Base-by-base conservation (phyloP, 495 filamentous ascomycete species). In the Podospora didyma region DNA sequence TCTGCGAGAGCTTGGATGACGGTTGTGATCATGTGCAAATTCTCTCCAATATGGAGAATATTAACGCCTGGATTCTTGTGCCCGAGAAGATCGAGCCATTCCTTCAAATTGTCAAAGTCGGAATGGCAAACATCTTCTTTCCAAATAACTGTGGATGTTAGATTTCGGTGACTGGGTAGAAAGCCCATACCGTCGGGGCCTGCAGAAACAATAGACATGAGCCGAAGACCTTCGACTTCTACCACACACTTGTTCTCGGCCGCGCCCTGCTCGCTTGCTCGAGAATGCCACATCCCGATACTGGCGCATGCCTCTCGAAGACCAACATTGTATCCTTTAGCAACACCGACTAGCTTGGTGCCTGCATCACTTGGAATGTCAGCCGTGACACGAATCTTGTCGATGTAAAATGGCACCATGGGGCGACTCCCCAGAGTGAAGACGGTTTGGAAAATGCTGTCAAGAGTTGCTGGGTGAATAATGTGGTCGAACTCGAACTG, bases 141-240 rank as follows among this genome's bases (percentile, higher is more conserved):
- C 69, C 69, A 72, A 17, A 54, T 45, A 41, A 72, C 61, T 46
- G 62, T 48, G 1, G 63, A 66, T 31, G 65, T 69, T 10, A 72
- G 62, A 46, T 63, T 62, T n/a, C 64, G 62, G 34, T 69, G 54
- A 42, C 58, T 70, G 17, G 67, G 61, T 28, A 72, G 53, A 46
- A 70, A 72, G 0, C 49, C 61, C 14, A 54, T 52, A 16, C 53
- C 57, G n/a, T 37, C 59, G 0, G 54, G 12, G 7, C 31, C 34
- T 3, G 53, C 45, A 21, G 28, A 22, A 2, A 46, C 39, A 35
- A 49, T 56, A 5, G 58, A 24, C 48, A 48, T 53, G 39, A 52
- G 46, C 16, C 39, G 7, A 10, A 62, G 44, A 5, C 60, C 60
- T 7, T 26, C 59, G n/a, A 62, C 44, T n/a, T 58, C 45, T 19